Evolutionary conservation across 192 early-diverging fungal species (phyloP), one percentile per base, ranked within the genome.

Genomic region (Coemansia sp.): DNA sequence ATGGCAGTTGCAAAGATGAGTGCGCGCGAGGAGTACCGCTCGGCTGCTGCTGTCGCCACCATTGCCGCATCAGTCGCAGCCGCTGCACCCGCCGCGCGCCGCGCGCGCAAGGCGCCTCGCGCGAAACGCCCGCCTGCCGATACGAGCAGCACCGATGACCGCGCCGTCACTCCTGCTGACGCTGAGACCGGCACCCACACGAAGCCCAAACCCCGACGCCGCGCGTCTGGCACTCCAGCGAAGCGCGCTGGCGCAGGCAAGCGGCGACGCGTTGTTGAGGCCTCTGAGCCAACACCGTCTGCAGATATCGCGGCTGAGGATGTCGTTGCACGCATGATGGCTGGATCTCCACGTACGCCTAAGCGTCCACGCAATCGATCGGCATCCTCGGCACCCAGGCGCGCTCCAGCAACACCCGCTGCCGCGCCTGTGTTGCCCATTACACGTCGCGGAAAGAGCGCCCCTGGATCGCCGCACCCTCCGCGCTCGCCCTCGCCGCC

Each of bases 1-100:
- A 71, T 81, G 68, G 71, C 78, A 14, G 78, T 81, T 44, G 78
- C 71, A 49, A 81, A 74, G 38, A 78, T 78, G 76, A 69, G 65
- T 0, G 70, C 76, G 2, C 76, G 70, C 34, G 76, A 78, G 49
- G 76, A 78, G 60, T 69, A 73, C 58, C 78, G 69, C 5, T 54
- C 73, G 5, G 65, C 72, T 0, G 56, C 71, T 0, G 78, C 68
- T 0, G 72, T 65, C 1, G 76, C 70, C 10, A 71, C 71, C 16
- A 74, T 79, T 59, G 78, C 72, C 2, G 78, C 68, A 4, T 71
- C 69, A 7, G 72, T 74, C 4, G 72, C 71, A 3, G 58, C 71
- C 1, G 64, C 78, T 3, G 62, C 68, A 0, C 53, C 66, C 6
- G 22, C 21, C 4, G 22, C 48, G 6, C 58, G 32, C 7, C 57